phyloP scores from a whole-genome alignment of 2,329 filamentous ascomycete species.

The Fusarium sp. region DNA sequence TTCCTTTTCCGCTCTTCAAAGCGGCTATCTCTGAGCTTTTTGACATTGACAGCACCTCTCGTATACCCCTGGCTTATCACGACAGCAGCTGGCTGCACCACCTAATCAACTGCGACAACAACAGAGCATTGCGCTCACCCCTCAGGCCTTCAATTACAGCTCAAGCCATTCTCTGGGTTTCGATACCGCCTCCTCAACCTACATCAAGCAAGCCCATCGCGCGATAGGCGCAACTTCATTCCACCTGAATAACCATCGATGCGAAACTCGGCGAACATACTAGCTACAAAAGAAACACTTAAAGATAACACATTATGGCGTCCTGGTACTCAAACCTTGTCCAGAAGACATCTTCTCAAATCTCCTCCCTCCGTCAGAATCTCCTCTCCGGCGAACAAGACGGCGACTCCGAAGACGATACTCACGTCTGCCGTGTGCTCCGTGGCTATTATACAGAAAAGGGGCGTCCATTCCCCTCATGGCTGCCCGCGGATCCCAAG shows the following conservation, averaged over 20 bases:
- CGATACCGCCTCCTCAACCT: not conserved
- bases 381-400: conserved; percentile 73
- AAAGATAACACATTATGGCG: conserved; percentile 62
- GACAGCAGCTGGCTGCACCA: conserved; percentile 30
- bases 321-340: conserved; percentile 83
- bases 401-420: conserved; percentile 86
- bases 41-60: not conserved
- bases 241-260: not conserved
- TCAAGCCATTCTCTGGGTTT: not conserved
- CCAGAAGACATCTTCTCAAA: conserved; percentile 71
- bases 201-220: conserved; percentile 1
- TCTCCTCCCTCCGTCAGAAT: conserved; percentile 73
- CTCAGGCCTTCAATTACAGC: not conserved
- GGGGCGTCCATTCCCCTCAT: conserved; percentile 79
- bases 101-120: not conserved
- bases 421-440: conserved; percentile 91
- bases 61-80: not conserved
- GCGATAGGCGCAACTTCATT: not conserved
- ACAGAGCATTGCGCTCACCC: not conserved
- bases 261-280: not conserved
- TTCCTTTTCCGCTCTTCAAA: conserved; percentile 22
- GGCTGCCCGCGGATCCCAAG: conserved; percentile 93
- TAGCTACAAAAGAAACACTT: not conserved
- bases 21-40: not conserved
- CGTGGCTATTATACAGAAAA: conserved; percentile 94